These are phyloP conservation scores for Fragaria vesca DNA, from an alignment of 306 rosid species.

Conservation along the genomic window DNA sequence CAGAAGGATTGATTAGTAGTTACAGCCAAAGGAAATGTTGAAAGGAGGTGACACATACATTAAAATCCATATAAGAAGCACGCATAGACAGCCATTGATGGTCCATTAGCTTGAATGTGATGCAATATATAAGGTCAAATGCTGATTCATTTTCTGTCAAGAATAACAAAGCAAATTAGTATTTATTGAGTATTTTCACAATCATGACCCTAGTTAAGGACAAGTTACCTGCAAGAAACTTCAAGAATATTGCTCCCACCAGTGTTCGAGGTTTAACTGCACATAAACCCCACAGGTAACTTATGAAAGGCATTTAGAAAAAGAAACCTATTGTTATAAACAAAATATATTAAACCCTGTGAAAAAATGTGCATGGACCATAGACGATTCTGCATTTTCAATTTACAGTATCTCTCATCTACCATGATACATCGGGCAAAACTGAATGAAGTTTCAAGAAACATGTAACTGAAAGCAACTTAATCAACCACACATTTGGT, in stretches of 20 bases:
- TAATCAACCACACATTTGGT: background rate
- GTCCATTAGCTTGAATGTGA: conserved; percentile 98
- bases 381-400: background rate
- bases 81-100: conserved; percentile 97
- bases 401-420: background rate
- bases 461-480: background rate
- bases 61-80: conserved; percentile 98
- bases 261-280: conserved; percentile 89
- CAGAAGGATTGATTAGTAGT: background rate
- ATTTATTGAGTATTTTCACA: background rate
- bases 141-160: conserved; percentile 80
- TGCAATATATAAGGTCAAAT: conserved; percentile 93
- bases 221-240: conserved; percentile 77
- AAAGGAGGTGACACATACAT: conserved; percentile 56
- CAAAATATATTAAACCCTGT: background rate
- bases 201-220: conserved; percentile 6
- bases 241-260: conserved; percentile 90
- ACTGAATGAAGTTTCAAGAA: background rate
- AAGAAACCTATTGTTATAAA: background rate
- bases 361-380: background rate
- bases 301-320: conserved; percentile 9
- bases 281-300: conserved; percentile 35
- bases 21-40: background rate
- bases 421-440: background rate
- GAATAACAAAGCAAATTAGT: conserved; percentile 21